Percentiles rank a stretch among this genome's conserved stretches.
These are phyloP conservation scores for Apiotrichum domesticum DNA, from an alignment of 1,284 basidiomycete genomes.

Conservation along the genomic window DNA sequence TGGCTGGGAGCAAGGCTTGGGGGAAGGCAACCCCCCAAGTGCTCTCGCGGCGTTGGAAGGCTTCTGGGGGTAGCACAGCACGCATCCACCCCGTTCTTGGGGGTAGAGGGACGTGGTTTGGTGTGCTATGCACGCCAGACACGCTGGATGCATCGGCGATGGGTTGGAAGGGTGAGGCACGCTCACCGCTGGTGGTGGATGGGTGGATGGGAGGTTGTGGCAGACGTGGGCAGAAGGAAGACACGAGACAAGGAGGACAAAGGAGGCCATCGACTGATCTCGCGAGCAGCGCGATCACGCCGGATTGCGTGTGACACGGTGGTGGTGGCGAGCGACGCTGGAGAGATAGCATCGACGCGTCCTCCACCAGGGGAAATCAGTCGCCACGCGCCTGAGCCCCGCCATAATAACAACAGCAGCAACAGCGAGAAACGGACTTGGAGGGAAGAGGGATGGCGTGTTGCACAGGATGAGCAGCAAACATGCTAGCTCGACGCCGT, in stretches of 20 bases:
- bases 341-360: neutral
- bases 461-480: neutral
- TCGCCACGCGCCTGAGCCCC: neutral
- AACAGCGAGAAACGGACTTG: neutral
- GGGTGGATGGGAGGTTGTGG: neutral
- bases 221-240: too few species aligned
- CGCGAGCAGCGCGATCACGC: neutral
- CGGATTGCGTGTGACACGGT: neutral
- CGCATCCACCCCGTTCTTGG: too few species aligned
- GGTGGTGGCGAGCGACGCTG: neutral
- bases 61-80: too few species aligned
- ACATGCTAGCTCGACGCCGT: neutral
- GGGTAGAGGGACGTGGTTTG: too few species aligned
- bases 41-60: too few species aligned
- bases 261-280: neutral
- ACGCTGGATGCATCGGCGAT: too few species aligned
- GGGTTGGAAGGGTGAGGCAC: too few species aligned
- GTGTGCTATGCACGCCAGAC: too few species aligned
- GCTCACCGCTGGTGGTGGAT: neutral
- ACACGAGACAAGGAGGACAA: too few species aligned
- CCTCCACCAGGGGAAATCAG: constrained; percentile 3
- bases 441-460: neutral
- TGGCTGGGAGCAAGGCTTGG: too few species aligned
- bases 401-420: neutral
- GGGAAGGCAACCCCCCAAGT: too few species aligned